phyloP scores from a whole-genome alignment of 768 basidiomycete genomes.

The Leccinum subgranulosum region DNA sequence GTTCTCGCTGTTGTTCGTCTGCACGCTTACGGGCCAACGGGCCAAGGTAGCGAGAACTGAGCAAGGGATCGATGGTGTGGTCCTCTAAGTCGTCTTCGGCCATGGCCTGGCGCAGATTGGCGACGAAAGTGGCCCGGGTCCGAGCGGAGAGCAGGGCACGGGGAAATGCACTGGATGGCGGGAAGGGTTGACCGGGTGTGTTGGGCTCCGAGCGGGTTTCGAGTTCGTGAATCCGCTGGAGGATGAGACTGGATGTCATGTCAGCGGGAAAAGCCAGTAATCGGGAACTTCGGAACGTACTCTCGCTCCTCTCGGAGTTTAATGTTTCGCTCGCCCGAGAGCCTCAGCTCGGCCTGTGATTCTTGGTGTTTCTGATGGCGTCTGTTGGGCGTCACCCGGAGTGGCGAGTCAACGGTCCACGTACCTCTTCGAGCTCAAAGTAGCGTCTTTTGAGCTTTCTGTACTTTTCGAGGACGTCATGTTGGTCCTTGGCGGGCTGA shows the following conservation, averaged over 20 bases:
- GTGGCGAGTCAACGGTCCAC: conserved; percentile 18
- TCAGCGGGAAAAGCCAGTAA: not conserved
- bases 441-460: conserved; percentile 61
- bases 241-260: conserved; percentile 40
- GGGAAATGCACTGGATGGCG: conserved; percentile 46
- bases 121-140: conserved; percentile 43
- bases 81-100: conserved; percentile 44
- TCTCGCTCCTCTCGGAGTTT: conserved; percentile 60
- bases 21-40: conserved; percentile 42
- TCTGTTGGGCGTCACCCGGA: not conserved
- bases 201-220: conserved; percentile 41
- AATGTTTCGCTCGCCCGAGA: conserved; percentile 61
- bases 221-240: conserved; percentile 61
- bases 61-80: conserved; percentile 43
- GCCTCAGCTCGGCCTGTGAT: conserved; percentile 50
- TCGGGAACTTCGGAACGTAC: conserved; percentile 37
- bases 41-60: conserved; percentile 44
- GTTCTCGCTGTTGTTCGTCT: conserved; percentile 41
- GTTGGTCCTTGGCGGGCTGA: conserved; percentile 35
- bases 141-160: conserved; percentile 44
- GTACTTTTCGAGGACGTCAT: conserved; percentile 61
- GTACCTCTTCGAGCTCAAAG: conserved; percentile 68
- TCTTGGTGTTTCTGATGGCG: conserved; percentile 56
- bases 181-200: conserved; percentile 32
- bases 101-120: conserved; percentile 47